phyloP scores from a whole-genome alignment of 768 basidiomycete species.

The Boletus vermiculosoides region DNA sequence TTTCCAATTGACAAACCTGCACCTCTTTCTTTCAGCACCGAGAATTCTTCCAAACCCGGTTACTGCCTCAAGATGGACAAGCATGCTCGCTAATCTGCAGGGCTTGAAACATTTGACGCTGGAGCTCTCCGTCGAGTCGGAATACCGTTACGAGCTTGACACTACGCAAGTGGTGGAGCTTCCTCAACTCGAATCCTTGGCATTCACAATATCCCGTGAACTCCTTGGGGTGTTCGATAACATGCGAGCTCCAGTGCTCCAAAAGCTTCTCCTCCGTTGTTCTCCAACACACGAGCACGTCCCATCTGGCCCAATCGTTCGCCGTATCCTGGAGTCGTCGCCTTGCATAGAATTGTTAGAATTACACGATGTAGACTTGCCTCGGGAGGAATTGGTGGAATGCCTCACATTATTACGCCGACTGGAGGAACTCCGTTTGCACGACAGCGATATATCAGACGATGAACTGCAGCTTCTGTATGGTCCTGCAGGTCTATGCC shows the following conservation, averaged over 20 bases:
- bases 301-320: slow-evolving; percentile 28
- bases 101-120: slow-evolving; percentile 43
- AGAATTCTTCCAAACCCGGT: slow-evolving; percentile 18
- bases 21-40: slow-evolving; percentile 31
- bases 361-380: slow-evolving; percentile 48
- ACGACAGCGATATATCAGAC: slow-evolving; percentile 58
- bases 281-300: slow-evolving; percentile 19
- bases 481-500: slow-evolving; percentile 44
- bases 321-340: slow-evolving; percentile 29
- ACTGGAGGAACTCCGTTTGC: slow-evolving; percentile 50
- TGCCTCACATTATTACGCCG: slow-evolving; percentile 38
- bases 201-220: slow-evolving; percentile 31
- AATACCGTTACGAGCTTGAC: slow-evolving; percentile 22
- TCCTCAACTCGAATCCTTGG: slow-evolving; percentile 31
- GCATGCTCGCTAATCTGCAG: slow-evolving; percentile 40
- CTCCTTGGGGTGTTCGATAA: slow-evolving; percentile 29
- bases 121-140: slow-evolving; percentile 33
- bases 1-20: slow-evolving; percentile 35
- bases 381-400: slow-evolving; percentile 36
- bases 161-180: slow-evolving; percentile 13
- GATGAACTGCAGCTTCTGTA: slow-evolving; percentile 38
- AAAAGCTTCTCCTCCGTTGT: slow-evolving; percentile 41
- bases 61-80: slow-evolving; percentile 25
- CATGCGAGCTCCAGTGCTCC: slow-evolving; percentile 38
- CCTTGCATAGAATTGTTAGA: slow-evolving; percentile 43